Conservation (phyloP, 345 rosid species). For the Cochlearia excelsa region DNA sequence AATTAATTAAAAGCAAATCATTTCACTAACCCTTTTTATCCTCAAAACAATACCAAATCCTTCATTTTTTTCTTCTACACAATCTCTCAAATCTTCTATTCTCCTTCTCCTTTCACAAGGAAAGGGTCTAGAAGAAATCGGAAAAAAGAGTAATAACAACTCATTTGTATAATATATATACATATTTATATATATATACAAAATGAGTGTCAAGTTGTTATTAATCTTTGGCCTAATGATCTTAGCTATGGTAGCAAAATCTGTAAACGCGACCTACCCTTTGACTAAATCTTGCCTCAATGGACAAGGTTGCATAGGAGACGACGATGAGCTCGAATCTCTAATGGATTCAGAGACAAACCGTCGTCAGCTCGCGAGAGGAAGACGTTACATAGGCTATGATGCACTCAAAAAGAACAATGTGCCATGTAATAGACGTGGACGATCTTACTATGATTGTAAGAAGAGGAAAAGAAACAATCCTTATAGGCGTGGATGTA, state of each 20-base stretch:
- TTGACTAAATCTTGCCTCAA: slow-evolving; percentile 30
- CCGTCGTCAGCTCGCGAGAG: slow-evolving; percentile 34
- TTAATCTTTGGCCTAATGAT: slow-evolving; percentile 36
- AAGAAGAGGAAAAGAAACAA: slow-evolving; percentile 34
- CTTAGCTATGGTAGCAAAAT: slow-evolving; percentile 30
- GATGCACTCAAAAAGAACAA: slow-evolving; percentile 36
- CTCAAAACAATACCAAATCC: slow-evolving; percentile 23
- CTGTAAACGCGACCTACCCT: slow-evolving; percentile 28
- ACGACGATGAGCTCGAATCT: slow-evolving; percentile 36
- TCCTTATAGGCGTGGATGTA: slow-evolving; percentile 58
- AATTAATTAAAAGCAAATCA: slow-evolving; percentile 5
- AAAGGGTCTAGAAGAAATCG: slow-evolving; percentile 40
- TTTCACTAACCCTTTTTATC: slow-evolving; percentile 23
- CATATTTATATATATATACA: background rate
- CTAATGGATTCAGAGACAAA: slow-evolving; percentile 42
- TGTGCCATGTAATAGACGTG: slow-evolving; percentile 48
- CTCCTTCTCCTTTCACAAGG: slow-evolving; percentile 39
- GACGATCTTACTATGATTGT: slow-evolving; percentile 58
- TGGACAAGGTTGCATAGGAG: slow-evolving; percentile 36
- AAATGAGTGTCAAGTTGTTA: slow-evolving; percentile 39
- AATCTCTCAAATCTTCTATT: slow-evolving; percentile 27
- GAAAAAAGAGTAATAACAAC: slow-evolving; percentile 10
- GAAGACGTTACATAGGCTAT: slow-evolving; percentile 46
- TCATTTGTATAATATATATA: too few relatives aligned
- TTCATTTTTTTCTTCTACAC: slow-evolving; percentile 33